These are phyloP conservation scores for Arachis monticola DNA, from an alignment of 331 rosid species.

Conservation along the genomic window DNA sequence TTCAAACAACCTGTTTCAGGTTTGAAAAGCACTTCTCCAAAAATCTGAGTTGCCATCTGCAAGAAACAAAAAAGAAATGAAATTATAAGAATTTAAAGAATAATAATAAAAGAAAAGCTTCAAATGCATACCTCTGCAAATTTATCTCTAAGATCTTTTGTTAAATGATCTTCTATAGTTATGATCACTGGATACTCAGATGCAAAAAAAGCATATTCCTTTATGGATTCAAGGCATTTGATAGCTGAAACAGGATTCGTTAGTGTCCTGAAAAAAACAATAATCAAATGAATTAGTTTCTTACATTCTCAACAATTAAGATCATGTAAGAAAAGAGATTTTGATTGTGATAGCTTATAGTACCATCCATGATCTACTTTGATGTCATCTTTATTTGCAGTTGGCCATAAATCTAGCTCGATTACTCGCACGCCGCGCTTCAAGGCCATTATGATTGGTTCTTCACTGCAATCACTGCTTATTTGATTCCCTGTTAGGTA, in stretches of 20 bases:
- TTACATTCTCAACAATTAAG: not conserved
- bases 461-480: slow-evolving; percentile 90
- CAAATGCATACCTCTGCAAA: slow-evolving; percentile 69
- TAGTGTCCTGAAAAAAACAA: slow-evolving; percentile 61
- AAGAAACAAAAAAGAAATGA: slow-evolving; percentile 28
- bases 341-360: not conserved
- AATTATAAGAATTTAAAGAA: not conserved
- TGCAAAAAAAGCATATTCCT: slow-evolving; percentile 70
- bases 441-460: slow-evolving; percentile 80
- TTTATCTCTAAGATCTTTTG: slow-evolving; percentile 70
- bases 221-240: slow-evolving; percentile 78
- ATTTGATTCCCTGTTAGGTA: slow-evolving; percentile 92
- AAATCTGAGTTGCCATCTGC: slow-evolving; percentile 71
- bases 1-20: slow-evolving; percentile 54
- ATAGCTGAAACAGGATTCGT: slow-evolving; percentile 79
- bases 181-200: slow-evolving; percentile 88
- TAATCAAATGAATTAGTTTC: not conserved
- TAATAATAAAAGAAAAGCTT: too few relatives aligned
- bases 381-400: slow-evolving; percentile 68
- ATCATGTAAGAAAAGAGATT: not conserved
- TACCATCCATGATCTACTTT: slow-evolving; percentile 96
- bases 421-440: slow-evolving; percentile 75
- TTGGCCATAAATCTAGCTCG: slow-evolving; percentile 96
- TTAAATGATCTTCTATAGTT: slow-evolving; percentile 93
- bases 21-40: slow-evolving; percentile 76